Evolutionary conservation across 2,329 filamentous ascomycete species (phyloP), one percentile per base, ranked within the genome.

Genomic region (Sporothrix schenckii): DNA sequence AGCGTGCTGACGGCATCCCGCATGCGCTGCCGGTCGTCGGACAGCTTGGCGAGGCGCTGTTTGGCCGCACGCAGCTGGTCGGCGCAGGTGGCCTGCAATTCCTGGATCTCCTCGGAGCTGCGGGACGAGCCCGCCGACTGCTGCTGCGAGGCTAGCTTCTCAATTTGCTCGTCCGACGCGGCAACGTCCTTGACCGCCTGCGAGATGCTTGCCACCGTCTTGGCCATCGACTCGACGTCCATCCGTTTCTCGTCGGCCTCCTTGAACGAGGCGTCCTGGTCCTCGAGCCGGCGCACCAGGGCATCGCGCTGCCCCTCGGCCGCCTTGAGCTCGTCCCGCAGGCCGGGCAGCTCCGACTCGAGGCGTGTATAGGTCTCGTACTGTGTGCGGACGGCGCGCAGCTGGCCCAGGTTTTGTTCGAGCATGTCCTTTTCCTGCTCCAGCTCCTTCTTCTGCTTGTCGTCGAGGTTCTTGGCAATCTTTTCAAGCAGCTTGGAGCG

Each of bases 81-180:
- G 24, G 86, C 86, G 70, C 90, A 85, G 21, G 82, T 80, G 63
- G 88, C 88, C 72, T 93, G 87, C 63, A 93, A 87, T 68, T 92
- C 89, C 75, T 95, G 91, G 68, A 96, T 93, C 74, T 95, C 92
- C 69, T 97, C 92, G 7, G 93, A 86, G 41, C 91, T 92, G 72
- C 92, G 88, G 16, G 87, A 86, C 11, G 85, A 79, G 7, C 27
- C 53, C 6, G 30, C 21, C 11, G 69, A 60, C 34, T 69, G 58
- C 60, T 56, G 88, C 77, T 97, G 91, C 10, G 89, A 88, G 71
- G 88, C 84, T 66, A 97, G 86, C 69, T 91, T 88, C 70, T 90
- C 84, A 66, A 97, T 90, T 78, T 97, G 91, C 52, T 81, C 81
- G 75, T 92, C 87, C 5, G 92, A 88, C 50, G 89, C 89, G 61